phyloP scores from a whole-genome alignment of 192 early-diverging fungal species.

The Entomortierella lignicola region DNA sequence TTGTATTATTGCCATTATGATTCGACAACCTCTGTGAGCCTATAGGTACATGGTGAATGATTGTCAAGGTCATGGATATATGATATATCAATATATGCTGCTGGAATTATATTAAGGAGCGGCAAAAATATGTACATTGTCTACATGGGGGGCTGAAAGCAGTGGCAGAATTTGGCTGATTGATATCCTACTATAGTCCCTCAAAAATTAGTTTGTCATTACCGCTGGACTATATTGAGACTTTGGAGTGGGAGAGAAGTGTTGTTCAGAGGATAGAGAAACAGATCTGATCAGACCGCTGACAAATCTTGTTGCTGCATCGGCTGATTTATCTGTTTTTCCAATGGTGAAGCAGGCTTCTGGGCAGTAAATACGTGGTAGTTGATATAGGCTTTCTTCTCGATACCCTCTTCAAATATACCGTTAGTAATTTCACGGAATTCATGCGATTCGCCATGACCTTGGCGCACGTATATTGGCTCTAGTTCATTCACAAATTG shows the following conservation, averaged over 20 bases:
- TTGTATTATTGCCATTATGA: no score
- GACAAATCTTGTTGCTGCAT: slow-evolving; percentile 6
- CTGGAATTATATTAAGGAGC: neutral
- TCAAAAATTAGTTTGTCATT: no score
- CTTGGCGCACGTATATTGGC: slow-evolving; percentile 41
- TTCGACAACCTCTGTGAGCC: no score
- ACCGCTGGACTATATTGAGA: no score
- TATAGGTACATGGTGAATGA: neutral
- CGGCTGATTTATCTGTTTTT: slow-evolving; percentile 19
- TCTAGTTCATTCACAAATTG: slow-evolving; percentile 44
- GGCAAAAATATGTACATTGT: no score
- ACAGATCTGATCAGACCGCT: neutral
- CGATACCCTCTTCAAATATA: slow-evolving; percentile 38
- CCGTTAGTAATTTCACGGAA: slow-evolving; percentile 26
- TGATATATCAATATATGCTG: neutral
- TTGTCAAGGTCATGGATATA: neutral
- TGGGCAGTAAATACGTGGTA: slow-evolving; percentile 28
- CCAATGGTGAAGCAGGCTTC: slow-evolving; percentile 17
- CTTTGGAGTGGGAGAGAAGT: neutral
- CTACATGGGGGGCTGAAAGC: no score
- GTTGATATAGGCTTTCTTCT: slow-evolving; percentile 33
- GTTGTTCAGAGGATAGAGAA: neutral
- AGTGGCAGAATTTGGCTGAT: no score
- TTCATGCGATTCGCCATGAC: slow-evolving; percentile 21
- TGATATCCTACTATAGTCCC: no score